Base-by-base conservation (phyloP, 2,329 filamentous ascomycete genomes). In the Dothideomycetes sp. region DNA sequence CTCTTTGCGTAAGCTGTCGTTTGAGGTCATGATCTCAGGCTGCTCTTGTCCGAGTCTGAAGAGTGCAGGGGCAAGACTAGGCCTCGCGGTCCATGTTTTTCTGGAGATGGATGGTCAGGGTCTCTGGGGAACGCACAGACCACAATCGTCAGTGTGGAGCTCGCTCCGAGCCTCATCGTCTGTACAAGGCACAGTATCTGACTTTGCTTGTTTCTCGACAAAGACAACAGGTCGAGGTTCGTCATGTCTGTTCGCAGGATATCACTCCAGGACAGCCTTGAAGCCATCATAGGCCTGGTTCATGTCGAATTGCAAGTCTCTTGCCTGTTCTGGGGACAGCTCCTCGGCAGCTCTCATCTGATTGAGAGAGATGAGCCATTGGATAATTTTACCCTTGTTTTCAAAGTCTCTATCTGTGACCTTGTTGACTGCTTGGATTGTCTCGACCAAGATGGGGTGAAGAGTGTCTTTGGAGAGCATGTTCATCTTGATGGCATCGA, bases 261-360 rank as follows among this genome's bases (percentile, higher is more conserved):
- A 27, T 44, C 37, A 58, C 35, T 57, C 65, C 56, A 94, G 65
- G 3, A 79, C 86, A 37, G 73, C 77, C 62, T 95, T 94, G 62
- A 96, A 96, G 2, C 89, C 89, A 52, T 89, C 80, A 56, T 96
- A 96, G 31, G 89, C 89, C 54, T 85, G 80, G 56, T 94, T 86
- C 55, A 96, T 94, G 58, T 96, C 89, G 59, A 94, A 77, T 49
- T 91, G 83, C 50, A 96, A 66, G 60, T 98, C 87, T 42, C 89
- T 72, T 4, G 84, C 84, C 63, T 95, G 86, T 42, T 89, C 80
- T 53, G 94, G 84, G 50, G 75, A 81, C 50, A 98, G 62, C 59
- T 94, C 87, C 54, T 96, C 88, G 1, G 86, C 87, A 7, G 88
- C 91, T 56, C 85, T 85, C 91, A 98, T 96, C 64, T 95, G 88